Evolutionary conservation across 306 rosid species (phyloP), one percentile per base, ranked within the genome.

Genomic region (Albizia julibrissin): DNA sequence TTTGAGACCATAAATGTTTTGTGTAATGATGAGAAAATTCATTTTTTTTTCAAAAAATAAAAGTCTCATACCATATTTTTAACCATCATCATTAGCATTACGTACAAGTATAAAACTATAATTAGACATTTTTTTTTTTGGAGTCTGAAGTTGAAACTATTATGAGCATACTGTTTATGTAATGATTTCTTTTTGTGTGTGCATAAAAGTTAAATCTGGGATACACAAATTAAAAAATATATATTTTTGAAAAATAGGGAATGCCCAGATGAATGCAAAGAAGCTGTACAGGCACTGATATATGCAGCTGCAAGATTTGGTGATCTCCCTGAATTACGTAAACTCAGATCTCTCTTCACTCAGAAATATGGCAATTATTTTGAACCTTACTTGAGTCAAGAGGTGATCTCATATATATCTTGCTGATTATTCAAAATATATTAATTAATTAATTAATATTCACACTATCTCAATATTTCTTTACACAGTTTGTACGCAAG

Each of bases 241-340:
- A 8, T 19, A 19, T 6, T 52, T 16, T 52, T 18, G 22, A 4
- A 1, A 54, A 61, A 11, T 42, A 95, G 99, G 16, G 96, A 86
- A 52, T 95, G 97, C 83, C 97, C 97, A 26, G 99, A 91, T 27
- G 99, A 93, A 82, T 93, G 98, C 91, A 92, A 83, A 66, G 99
- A 93, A 87, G 94, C 94, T 14, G 90, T 93, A 4, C 64, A 89
- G 22, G 86, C 99, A 24, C 64, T 95, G 87, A 91, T 89, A 24
- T 89, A 87, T 39, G 98, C 94, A 3, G 94, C 98, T 39, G 94
- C 94, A 77, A 79, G 97, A 64, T 77, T 92, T 47, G 83, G 87
- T 56, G 97, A 92, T 79, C 84, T 95, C 77, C 98, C 98, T 8
- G 98, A 92, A 80, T 69, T 95, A 61, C 92, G 97, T 29, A 87